Percentiles rank a stretch among this genome's conserved stretches.
These are phyloP conservation scores for Talaromyces rugulosus DNA, from an alignment of 2,329 filamentous ascomycete genomes.

Conservation along the genomic window DNA sequence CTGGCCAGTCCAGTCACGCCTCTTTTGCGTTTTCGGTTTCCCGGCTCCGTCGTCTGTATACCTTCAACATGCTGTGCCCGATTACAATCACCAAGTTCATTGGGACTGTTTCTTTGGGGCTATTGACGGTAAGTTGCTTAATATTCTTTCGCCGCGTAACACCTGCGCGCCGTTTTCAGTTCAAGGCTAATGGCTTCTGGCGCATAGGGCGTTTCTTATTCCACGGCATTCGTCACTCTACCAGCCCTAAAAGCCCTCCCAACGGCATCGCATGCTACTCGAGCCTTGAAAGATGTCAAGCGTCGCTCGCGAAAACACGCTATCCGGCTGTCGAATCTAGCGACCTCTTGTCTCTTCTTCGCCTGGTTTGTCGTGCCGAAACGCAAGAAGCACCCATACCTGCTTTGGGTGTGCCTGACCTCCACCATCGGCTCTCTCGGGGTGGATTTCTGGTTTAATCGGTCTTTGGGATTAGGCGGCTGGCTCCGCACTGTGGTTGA, in stretches of 20 bases:
- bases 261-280: constrained; percentile 65
- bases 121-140: constrained; percentile 68
- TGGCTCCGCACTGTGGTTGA: constrained; percentile 35
- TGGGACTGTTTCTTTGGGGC: constrained; percentile 80
- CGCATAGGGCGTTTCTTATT: constrained; percentile 78
- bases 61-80: constrained; percentile 59
- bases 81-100: constrained; percentile 87
- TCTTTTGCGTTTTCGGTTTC: not conserved
- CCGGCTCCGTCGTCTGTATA: not conserved
- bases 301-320: constrained; percentile 62
- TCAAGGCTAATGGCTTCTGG: not conserved
- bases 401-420: constrained; percentile 76
- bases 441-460: constrained; percentile 70
- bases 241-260: constrained; percentile 78
- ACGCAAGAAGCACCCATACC: constrained; percentile 76
- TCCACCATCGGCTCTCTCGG: constrained; percentile 42
- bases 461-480: constrained; percentile 50
- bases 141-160: not conserved
- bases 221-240: constrained; percentile 70
- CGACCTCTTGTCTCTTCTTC: constrained; percentile 67
- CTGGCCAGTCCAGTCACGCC: not conserved
- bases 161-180: not conserved
- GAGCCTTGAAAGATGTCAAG: constrained; percentile 66
- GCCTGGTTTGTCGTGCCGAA: constrained; percentile 74
- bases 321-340: constrained; percentile 63